These are phyloP conservation scores for Acorus calamus DNA, from an alignment of 106 monocot species.

Conservation along the genomic window DNA sequence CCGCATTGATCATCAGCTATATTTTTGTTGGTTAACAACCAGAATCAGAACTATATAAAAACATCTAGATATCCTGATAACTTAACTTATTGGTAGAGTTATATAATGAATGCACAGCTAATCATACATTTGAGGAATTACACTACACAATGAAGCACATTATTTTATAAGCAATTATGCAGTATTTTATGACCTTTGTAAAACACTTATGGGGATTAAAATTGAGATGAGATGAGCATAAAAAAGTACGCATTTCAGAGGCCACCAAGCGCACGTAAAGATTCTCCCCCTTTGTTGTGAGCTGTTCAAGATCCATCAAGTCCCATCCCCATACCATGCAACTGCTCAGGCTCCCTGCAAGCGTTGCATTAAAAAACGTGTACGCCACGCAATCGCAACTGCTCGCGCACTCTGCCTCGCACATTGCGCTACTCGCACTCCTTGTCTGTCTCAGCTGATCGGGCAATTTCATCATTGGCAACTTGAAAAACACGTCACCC, in stretches of 20 bases:
- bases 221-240: not conserved
- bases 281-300: not conserved
- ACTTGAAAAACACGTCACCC: constrained; percentile 9
- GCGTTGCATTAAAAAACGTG: constrained; percentile 1
- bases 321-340: constrained; percentile 25
- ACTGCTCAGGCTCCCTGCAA: not conserved
- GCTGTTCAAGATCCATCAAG: constrained; percentile 9
- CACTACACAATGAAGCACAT: too few species aligned
- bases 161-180: too few species aligned
- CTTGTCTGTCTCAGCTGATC: not conserved
- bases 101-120: too few species aligned
- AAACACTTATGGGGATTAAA: too few species aligned
- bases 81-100: too few species aligned
- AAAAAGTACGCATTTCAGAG: not conserved
- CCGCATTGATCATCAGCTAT: too few species aligned
- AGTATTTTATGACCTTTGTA: too few species aligned
- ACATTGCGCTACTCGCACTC: constrained; percentile 3
- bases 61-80: too few species aligned
- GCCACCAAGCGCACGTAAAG: constrained; percentile 13
- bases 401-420: constrained; percentile 5
- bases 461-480: constrained; percentile 13
- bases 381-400: constrained; percentile 23
- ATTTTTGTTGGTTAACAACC: too few species aligned
- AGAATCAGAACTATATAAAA: too few species aligned
- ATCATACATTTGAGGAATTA: too few species aligned